These are phyloP conservation scores for Pilaira anomala DNA, from an alignment of 192 early-diverging fungal genomes.

Conservation along the genomic window DNA sequence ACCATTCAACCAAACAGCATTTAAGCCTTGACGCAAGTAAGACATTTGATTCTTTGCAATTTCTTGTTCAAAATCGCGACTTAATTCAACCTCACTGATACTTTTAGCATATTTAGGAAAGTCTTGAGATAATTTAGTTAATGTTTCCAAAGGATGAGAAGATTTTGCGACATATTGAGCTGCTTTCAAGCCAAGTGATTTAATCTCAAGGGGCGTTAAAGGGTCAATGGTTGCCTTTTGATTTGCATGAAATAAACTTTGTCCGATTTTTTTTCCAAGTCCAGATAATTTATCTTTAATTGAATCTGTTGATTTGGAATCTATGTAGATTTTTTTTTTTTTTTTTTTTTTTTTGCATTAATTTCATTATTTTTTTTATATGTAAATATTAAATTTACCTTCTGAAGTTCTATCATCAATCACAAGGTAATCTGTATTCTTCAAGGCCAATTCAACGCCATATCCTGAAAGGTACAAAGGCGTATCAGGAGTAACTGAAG, in stretches of 20 bases:
- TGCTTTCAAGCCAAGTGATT: constrained; percentile 66
- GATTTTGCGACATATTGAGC: constrained; percentile 67
- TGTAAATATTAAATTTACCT: constrained; percentile 7
- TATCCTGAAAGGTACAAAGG: constrained; percentile 77
- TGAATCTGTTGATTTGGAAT: constrained; percentile 5
- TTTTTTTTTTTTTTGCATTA: background rate
- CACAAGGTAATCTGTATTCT: constrained; percentile 96
- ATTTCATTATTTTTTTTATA: background rate
- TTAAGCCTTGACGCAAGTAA: constrained; percentile 19
- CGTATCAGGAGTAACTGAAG: background rate
- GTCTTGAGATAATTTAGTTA: constrained; percentile 73
- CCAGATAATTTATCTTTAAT: constrained; percentile 13
- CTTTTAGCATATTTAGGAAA: constrained; percentile 88
- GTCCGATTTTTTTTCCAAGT: constrained; percentile 26
- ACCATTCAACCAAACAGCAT: constrained; percentile 66
- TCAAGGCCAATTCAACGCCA: constrained; percentile 90
- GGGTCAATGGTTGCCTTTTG: constrained; percentile 47
- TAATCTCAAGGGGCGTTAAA: constrained; percentile 49
- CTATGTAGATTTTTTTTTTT: constrained; percentile 6
- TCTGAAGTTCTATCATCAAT: constrained; percentile 84
- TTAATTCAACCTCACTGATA: constrained; percentile 53
- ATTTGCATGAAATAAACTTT: constrained; percentile 42
- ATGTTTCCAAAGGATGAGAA: constrained; percentile 55
- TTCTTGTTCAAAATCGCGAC: constrained; percentile 42
- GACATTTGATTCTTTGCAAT: constrained; percentile 33